Evolutionary conservation across 2,329 filamentous ascomycete species (phyloP), one percentile per base, ranked within the genome.

Genomic region (Claviceps arundinis): DNA sequence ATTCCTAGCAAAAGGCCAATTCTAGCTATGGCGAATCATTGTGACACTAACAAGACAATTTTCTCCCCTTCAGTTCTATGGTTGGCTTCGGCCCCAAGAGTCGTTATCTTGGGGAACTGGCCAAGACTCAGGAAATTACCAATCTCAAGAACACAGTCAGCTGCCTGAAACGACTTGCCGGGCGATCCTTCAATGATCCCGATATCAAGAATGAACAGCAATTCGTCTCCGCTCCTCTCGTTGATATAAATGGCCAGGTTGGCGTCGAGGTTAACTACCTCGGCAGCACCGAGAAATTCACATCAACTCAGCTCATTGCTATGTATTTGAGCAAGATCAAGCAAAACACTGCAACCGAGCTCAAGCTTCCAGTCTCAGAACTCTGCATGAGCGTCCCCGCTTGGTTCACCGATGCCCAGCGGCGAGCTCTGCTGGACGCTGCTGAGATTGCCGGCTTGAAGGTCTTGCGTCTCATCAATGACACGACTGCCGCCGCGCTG

Each of bases 81-180:
- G 93, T 98, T 64, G 90, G 89, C 64, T 98, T 98, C 71, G 89
- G 89, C 55, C 85, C 89, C 68, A 95, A 95, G 75, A 84, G 81
- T 70, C 87, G 93, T 75, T 95, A 94, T 69, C 80, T 98, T 59
- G 93, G 93, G 60, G 93, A 98, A 76, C 73, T 87, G 53, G 93
- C 93, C 61, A 97, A 97, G 82, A 97, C 91, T 60, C 91, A 96
- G 75, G 93, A 98, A 74, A 94, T 95, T 68, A 95, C 91, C 66
- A 98, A 98, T 78, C 82, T 97, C 65, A 98, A 97, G 78, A 98
- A 98, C 80, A 98, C 93, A 61, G 87, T 98, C 73, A 78, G 82
- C 69, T 90, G 82, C 60, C 80, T 98, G 64, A 95, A 95, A 76
- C 88, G 93, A 65, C 84, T 98, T 62, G 85, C 86, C 65, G 93